Evolutionary conservation across 192 early-diverging fungal species (phyloP), one percentile per base, ranked within the genome.

Genomic region (Oehlia diaphana): DNA sequence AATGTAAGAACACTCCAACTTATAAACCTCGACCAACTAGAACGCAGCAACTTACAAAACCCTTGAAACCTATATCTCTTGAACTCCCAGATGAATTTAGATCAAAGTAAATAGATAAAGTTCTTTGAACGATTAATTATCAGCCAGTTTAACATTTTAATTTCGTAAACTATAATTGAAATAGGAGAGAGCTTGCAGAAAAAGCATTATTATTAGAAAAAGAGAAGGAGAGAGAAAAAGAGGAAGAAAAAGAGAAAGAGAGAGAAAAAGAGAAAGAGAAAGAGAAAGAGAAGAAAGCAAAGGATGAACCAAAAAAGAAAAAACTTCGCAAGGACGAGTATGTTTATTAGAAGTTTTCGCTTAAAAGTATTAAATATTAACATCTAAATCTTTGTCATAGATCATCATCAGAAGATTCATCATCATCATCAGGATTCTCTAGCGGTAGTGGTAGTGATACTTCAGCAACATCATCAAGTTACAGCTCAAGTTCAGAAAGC

Each of bases 21-120:
- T 91, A 91, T 76, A 86, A 81, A 62, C 47, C 85, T 31, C 85
- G 89, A 31, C 89, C 89, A 9, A 88, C 88, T 19, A 85, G 89
- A 44, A 91, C 89, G 69, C 89, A 91, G 64, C 89, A 91, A 33
- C 84, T 91, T 3, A 85, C 84, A 74, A 88, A 87, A 64, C 89
- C 89, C 9, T 44, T 91, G 6, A 91, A 87, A 72, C 75, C 85
- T 13, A 74, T 84, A 19, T 71, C 83, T 21, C 78, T 85, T 33
- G 86, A 89, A 63, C 67, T 91, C 19, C 88, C 88, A 4, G 83
- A 82, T 3, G 88, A 88, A 71, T 84, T 89, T 35, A 74, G 82
- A 63, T 74, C 82, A 73, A 88, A 86, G 79, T 80, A 80, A 21
- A 35, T 62, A 37, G 14, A 4, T 37, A n/a, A 64, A 58, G 6